Base-by-base conservation (phyloP, 2,329 filamentous ascomycete genomes). In the Colletotrichum tropicicola region DNA sequence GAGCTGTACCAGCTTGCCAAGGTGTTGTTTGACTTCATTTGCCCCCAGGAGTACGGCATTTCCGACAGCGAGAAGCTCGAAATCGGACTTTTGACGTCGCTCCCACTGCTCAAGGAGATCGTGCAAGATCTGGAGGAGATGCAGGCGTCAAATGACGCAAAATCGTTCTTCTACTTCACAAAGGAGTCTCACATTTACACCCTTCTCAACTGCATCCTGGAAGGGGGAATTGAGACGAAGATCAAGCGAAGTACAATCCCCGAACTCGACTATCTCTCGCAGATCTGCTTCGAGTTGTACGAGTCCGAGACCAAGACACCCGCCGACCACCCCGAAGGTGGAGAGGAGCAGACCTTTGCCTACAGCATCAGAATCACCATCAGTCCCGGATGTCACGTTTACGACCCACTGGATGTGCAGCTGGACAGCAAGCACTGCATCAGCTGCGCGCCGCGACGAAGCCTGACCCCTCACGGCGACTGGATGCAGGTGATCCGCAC, bases 121-220 rank as follows among this genome's bases (percentile, higher is more conserved):
- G 96, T 99, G 6, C 92, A 94, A 73, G 95, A 99, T 73, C 85
- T 99, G 2, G 97, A 99, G 80, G 94, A 98, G 78, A 93, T 98
- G 78, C 96, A 99, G 79, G 95, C 96, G 4, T 97, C 93, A 0
- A 91, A 95, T 56, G 92, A 97, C 70, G 94, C 94, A 45, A 98
- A 98, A 75, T 95, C 92, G 2, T 98, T 98, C 83, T 93, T 98
- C 79, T 99, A 99, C 81, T 99, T 99, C 78, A 99, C 96, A 68
- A 99, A 99, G 78, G 96, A 99, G 79, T 97, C 93, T 1, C 96
- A 99, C 77, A 98, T 99, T 68, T 99, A 99, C 81, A 99, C 96
- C 5, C 86, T 99, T 5, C 87, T 99, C 63, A 99, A 99, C 78
- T 98, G 95, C 77, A 98, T 99, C 70, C 87, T 99, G 25, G 96